phyloP scores from a whole-genome alignment of 2,329 filamentous ascomycete species.

The Sporothrix protearum region DNA sequence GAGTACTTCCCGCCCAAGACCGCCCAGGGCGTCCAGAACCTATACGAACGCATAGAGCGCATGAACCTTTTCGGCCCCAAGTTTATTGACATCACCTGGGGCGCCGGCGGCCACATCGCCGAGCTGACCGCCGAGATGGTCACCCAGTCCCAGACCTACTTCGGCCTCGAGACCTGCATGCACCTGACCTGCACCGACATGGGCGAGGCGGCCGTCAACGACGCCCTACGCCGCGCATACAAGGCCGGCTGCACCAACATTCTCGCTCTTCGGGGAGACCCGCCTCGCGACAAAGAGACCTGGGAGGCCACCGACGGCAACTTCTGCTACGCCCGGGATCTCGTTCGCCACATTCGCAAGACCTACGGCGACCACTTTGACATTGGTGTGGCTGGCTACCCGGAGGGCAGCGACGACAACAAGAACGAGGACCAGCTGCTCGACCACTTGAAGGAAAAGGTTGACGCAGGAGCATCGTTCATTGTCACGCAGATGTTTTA shows the following conservation, averaged over 20 bases:
- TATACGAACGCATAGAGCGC: conserved; percentile 98
- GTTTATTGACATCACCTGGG: conserved; percentile 99
- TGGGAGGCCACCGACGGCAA: conserved; percentile 85
- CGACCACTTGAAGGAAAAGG: conserved; percentile 93
- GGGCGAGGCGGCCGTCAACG: conserved; percentile 86
- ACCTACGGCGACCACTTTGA: conserved; percentile 88
- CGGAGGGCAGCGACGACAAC: conserved; percentile 92
- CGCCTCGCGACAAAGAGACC: conserved; percentile 86
- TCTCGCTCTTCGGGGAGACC: conserved; percentile 86
- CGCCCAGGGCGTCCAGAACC: conserved; percentile 93
- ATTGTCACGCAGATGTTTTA: conserved; percentile 99
- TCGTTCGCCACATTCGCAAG: conserved; percentile 71
- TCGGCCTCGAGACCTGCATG: conserved; percentile 98
- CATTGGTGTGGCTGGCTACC: conserved; percentile 95
- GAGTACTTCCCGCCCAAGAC: conserved; percentile 99
- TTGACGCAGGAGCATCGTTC: conserved; percentile 88
- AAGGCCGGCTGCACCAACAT: conserved; percentile 97
- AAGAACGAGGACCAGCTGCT: conserved; percentile 79
- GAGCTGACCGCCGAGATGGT: conserved; percentile 98
- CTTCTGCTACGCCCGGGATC: conserved; percentile 88
- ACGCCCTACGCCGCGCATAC: conserved; percentile 82
- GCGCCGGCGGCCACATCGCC: conserved; percentile 85
- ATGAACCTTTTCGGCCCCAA: conserved; percentile 80
- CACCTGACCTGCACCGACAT: conserved; percentile 98
- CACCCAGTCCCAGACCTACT: conserved; percentile 87